Base-by-base conservation (phyloP, 2,329 filamentous ascomycete genomes). In the Aspergillus sp. region DNA sequence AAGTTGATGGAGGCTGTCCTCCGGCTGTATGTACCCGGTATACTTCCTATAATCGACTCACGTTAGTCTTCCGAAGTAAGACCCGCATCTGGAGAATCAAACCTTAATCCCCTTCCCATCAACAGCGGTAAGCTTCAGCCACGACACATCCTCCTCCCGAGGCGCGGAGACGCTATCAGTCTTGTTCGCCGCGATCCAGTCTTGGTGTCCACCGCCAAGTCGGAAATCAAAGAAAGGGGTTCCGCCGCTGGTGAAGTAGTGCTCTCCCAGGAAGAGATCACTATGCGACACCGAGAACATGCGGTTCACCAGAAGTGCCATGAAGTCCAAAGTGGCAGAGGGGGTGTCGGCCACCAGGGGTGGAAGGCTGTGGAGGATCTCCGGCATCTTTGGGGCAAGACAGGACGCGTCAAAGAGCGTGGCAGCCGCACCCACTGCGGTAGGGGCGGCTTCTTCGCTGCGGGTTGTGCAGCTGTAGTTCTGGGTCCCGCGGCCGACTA, bases 401-500 rank as follows among this genome's bases (percentile, higher is more conserved):
- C 73, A 76, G 3, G 74, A 75, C 10, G 62, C 72, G 40, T 78
- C 74, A 56, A 75, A 75, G 3, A 79, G 68, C 2, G 69, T 70
- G 2, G 77, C 78, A n/a, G 73, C 64, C 19, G 78, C 78, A 9
- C 76, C 77, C 32, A 72, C 63, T 7, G 75, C 61, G 13, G 60
- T 53, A 13, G 78, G 77, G 0, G 50, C 47, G 10, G 62, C 47
- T 0, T 67, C 60, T 3, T 57, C 55, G 5, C 43, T 16, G 25
- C 63, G 50, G 31, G 60, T 58, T 32, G 69, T 58, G 56, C 78
- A 81, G 14, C 74, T 76, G 60, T 79, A 81, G 67, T 80, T 81
- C 56, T 81, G 78, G 11, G 75, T 78, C 36, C 79, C 79, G 20
- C 71, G 66, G 49, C 78, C 79, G 17, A 78, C 56, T 5, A 73